Evolutionary conservation across 2,329 filamentous ascomycete genomes (phyloP), one percentile per base, ranked within the genome.

Genomic region (Rosellinia necatrix): DNA sequence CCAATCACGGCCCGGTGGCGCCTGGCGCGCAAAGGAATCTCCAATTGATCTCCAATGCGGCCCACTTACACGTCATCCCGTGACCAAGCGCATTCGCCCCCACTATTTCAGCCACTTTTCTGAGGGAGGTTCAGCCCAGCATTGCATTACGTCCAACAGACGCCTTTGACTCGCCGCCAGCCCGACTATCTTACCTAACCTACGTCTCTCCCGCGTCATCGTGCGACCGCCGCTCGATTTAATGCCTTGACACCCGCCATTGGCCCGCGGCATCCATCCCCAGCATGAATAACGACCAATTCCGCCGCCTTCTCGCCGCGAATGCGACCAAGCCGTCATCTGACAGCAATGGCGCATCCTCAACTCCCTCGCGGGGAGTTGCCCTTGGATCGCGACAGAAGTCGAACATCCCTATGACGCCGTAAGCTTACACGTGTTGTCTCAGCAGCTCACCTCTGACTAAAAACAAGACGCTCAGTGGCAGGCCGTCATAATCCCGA

Each of bases 281-380:
- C 5, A 29, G 41, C 48, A 97, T 99, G 94, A 96, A 97, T 72
- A 97, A 97, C 79, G 85, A 92, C 38, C 91, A 97, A 68, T 99
- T 99, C 69, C 88, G 94, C 51, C 88, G 89, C 62, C 82, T 97
- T 6, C 74, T 96, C 19, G 78, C 86, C 41, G 72, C 73, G 35
- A 79, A 78, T 57, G 69, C 78, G 6, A 68, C 72, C 52, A 78
- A 78, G 57, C 59, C 73, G 25, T 65, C 71, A 59, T 56, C 73
- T 27, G 54, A 72, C 58, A 74, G 73, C 70, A 72, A 82, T 78
- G 80, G 76, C 60, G 70, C 76, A 44, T 78, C 81, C 12, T 68
- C 64, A 49, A 61, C 63, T 64, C 65, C 60, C 61, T 66, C 57
- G 64, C 63, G 50, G 66, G 75, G 80, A 42, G 75, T 76, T 44